Evolutionary conservation across 257 asterid species (phyloP).

Genomic region (Solanum okadae): DNA sequence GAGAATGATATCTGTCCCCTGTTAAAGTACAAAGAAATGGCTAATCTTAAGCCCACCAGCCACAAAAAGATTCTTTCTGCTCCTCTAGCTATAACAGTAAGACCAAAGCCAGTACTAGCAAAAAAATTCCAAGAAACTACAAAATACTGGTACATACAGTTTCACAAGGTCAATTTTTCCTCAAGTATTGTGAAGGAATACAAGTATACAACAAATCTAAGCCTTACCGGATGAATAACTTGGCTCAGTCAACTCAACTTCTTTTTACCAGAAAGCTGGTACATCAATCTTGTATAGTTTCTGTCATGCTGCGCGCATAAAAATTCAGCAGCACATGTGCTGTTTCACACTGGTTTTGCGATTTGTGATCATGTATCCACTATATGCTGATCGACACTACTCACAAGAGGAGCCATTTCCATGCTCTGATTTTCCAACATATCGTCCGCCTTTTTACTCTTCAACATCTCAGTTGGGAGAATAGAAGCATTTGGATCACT

Average conservation of each 20-base stretch:
- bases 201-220: background rate
- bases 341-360: background rate
- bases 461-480: conserved; percentile 11
- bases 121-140: background rate
- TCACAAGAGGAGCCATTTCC: conserved; percentile 42
- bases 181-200: background rate
- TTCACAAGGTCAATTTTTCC: background rate
- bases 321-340: background rate
- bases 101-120: background rate
- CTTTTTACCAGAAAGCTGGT: background rate
- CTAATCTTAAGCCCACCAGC: background rate
- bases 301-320: background rate
- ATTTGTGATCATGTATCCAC: conserved; percentile 8
- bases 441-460: conserved; percentile 3
- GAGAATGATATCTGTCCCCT: background rate
- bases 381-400: conserved; percentile 8
- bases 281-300: background rate
- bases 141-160: background rate
- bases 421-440: background rate
- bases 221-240: background rate
- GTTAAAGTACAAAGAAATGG: background rate
- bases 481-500: conserved; percentile 19
- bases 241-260: background rate
- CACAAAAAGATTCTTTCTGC: background rate
- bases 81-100: background rate